Evolutionary conservation across 1,284 basidiomycete species (phyloP), one percentile per base, ranked within the genome.

Genomic region (Serendipita sp.): DNA sequence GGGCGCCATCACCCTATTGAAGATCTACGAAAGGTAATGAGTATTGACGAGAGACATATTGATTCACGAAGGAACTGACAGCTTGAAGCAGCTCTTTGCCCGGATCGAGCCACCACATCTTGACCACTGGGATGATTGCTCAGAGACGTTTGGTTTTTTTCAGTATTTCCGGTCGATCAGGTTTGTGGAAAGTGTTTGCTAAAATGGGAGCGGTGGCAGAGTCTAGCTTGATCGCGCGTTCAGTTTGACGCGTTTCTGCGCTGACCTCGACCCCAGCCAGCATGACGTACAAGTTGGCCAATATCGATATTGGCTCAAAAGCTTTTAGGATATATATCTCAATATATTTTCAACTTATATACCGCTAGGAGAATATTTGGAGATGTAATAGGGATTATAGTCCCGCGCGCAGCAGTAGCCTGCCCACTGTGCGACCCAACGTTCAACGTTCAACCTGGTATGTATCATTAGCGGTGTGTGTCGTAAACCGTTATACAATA

Each of bases 1-100:
- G 0, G 92, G 90, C 49, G 92, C 91, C 60, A 97, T 84, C 67
- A 96, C 88, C 68, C 90, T 84, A 74, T 96, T 96, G 77, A 94
- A 89, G 68, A 94, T 72, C 88, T 91, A 63, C 10, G 35, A 47
- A 15, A 53, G n/a, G 15, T 53, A 53, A n/a, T 30, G 26, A 53
- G 13, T 53, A 44, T 53, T 53, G 12, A 53, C 15, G 49, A 53
- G 13, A 44, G 43, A 44, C 13, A 26, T 12, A 26, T 53, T n/a
- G 10, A 53, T 53, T 13, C 17, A 29, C 49, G 49, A 13, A 10
- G 13, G 10, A 53, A 53, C 49, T 53, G 13, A 89, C 87, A 63
- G 87, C 80, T 73, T 87, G 85, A 69, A 89, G 72, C 60, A 88
- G 80, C 73, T 89, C 86, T 72, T 87, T 87, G 64, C 84, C 85